Conservation (phyloP, 495 filamentous ascomycete genomes). For the Amniculicola lignicola region DNA sequence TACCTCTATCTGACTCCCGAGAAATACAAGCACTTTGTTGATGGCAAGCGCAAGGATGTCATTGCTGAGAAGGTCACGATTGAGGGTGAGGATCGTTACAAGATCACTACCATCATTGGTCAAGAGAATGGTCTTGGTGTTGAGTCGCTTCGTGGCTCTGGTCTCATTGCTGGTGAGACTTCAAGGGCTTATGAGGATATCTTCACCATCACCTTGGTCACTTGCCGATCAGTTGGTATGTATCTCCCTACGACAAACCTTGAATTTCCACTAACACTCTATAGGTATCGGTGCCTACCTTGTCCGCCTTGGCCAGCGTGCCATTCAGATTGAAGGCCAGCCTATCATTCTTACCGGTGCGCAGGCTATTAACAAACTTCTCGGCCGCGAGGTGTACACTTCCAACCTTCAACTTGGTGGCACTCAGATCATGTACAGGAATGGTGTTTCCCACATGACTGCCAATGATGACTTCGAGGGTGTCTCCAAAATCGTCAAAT, state of each 20-base stretch:
- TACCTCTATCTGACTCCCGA: conserved; percentile 94
- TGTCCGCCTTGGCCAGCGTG: conserved; percentile 93
- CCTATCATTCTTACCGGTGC: conserved; percentile 98
- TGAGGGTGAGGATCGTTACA: conserved; percentile 85
- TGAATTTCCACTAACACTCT: conserved; percentile 15
- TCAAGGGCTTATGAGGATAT: conserved; percentile 97
- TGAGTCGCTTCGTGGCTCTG: conserved; percentile 94
- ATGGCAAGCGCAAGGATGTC: conserved; percentile 73
- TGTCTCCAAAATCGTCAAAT: conserved; percentile 95
- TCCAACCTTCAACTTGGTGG: conserved; percentile 98
- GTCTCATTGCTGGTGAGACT: conserved; percentile 96
- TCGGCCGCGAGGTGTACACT: conserved; percentile 97
- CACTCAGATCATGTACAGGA: conserved; percentile 99
- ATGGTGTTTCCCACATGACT: conserved; percentile 98
- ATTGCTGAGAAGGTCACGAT: conserved; percentile 84
- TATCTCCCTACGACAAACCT: conserved; percentile 17
- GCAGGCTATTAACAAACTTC: conserved; percentile 94
- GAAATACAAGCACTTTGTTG: conserved; percentile 83
- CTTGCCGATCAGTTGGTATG: conserved; percentile 88
- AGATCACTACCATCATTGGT: conserved; percentile 91
- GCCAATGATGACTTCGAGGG: conserved; percentile 96
- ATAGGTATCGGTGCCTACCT: conserved; percentile 94
- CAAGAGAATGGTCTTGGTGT: conserved; percentile 95
- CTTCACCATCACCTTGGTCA: conserved; percentile 97
- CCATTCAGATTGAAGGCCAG: conserved; percentile 98